A percentile compares a stretch with the other conserved stretches of the same genome.
phyloP scores from a whole-genome alignment of 805 yeast genomes.

The Cyberlindnera maclurae region DNA sequence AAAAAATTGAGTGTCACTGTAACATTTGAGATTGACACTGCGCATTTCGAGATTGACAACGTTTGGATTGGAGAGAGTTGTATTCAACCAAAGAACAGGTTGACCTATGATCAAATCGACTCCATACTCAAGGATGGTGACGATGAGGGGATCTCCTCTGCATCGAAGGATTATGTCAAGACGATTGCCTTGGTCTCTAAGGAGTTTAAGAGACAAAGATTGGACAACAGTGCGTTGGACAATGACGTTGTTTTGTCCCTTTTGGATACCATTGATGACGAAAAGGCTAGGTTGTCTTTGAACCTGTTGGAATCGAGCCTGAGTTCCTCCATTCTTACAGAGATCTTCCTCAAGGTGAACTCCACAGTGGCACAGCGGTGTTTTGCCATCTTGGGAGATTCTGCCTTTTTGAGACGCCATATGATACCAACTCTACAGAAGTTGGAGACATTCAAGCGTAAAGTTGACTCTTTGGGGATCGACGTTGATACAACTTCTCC shows the following conservation, averaged over 20 bases:
- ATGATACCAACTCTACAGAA: slow-evolving; percentile 76
- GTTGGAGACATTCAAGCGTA: slow-evolving; percentile 69
- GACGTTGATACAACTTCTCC: slow-evolving; percentile 69
- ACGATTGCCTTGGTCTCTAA: slow-evolving; percentile 58
- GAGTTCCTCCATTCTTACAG: slow-evolving; percentile 57
- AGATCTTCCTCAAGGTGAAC: slow-evolving; percentile 75
- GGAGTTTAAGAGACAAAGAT: slow-evolving; percentile 64
- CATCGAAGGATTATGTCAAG: slow-evolving; percentile 57
- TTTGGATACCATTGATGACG: slow-evolving; percentile 80
- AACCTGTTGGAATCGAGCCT: slow-evolving; percentile 61
- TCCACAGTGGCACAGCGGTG: slow-evolving; percentile 77
- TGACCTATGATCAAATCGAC: slow-evolving; percentile 51
- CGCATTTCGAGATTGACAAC: slow-evolving; percentile 63
- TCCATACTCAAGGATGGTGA: slow-evolving; percentile 32
- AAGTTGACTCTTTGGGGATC: slow-evolving; percentile 58
- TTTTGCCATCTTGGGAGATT: slow-evolving; percentile 69
- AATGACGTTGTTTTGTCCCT: slow-evolving; percentile 49
- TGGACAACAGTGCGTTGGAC: slow-evolving; percentile 41
- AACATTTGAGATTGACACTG: slow-evolving; percentile 70
- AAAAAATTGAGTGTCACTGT: slow-evolving; percentile 67
- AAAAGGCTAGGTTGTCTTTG: slow-evolving; percentile 61
- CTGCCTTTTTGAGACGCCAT: slow-evolving; percentile 82
- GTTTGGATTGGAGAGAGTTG: slow-evolving; percentile 71
- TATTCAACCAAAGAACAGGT: slow-evolving; percentile 54
- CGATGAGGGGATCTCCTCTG: slow-evolving; percentile 32